These are phyloP conservation scores for Epichloe uncinata DNA, from an alignment of 2,329 filamentous ascomycete genomes.

Conservation along the genomic window DNA sequence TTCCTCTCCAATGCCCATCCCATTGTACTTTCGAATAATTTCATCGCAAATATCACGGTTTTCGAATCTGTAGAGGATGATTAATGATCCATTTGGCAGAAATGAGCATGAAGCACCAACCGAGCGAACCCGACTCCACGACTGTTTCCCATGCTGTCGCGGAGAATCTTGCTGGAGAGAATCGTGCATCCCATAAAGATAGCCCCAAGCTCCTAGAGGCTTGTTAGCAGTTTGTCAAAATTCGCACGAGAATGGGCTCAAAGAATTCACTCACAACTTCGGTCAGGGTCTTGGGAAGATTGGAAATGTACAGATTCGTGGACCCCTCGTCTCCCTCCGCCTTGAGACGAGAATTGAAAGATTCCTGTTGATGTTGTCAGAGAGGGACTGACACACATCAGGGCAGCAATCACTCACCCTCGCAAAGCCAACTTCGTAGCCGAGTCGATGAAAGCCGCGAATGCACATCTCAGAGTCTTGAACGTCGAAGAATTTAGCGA, in stretches of 20 bases:
- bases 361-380: constrained; percentile 50
- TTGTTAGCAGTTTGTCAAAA: constrained; percentile 5
- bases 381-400: not conserved
- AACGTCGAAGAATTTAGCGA: constrained; percentile 85
- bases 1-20: constrained; percentile 61
- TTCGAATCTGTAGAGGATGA: constrained; percentile 55
- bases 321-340: constrained; percentile 81
- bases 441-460: constrained; percentile 82
- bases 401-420: constrained; percentile 42
- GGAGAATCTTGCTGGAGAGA: constrained; percentile 87
- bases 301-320: constrained; percentile 96
- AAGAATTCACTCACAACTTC: constrained; percentile 54
- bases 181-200: constrained; percentile 74
- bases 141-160: constrained; percentile 81
- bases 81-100: not conserved
- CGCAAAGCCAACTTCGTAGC: constrained; percentile 96
- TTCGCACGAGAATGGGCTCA: too few species aligned
- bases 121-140: constrained; percentile 95
- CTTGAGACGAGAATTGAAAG: constrained; percentile 96
- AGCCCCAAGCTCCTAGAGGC: constrained; percentile 52
- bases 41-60: constrained; percentile 78
- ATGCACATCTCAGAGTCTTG: constrained; percentile 92
- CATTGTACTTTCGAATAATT: constrained; percentile 78
- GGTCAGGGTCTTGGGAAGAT: constrained; percentile 81
- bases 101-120: constrained; percentile 34